Conservation (phyloP, 306 rosid species). For the Hylodesmum podocarpum region DNA sequence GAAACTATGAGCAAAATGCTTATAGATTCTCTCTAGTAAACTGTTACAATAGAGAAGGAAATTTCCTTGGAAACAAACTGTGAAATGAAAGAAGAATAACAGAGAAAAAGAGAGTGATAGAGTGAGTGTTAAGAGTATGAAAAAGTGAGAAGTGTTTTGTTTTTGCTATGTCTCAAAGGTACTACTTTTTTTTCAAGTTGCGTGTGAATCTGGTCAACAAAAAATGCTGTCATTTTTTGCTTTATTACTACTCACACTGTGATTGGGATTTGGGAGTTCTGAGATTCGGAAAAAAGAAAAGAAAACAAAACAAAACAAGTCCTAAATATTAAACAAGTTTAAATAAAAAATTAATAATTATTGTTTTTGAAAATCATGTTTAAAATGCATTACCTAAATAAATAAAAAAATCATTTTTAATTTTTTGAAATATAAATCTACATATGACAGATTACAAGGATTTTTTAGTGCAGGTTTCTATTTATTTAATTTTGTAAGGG, state of each 20-base stretch:
- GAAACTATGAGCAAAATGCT: slow-evolving; percentile 23
- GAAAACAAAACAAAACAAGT: not conserved
- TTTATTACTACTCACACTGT: no score
- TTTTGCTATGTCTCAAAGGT: slow-evolving; percentile 34
- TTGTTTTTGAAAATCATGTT: not conserved
- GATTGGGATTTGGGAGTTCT: slow-evolving; percentile 21
- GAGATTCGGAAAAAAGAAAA: not conserved
- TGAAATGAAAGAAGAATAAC: slow-evolving; percentile 2
- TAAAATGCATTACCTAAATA: not conserved
- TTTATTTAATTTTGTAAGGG: not conserved
- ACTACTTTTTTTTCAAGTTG: slow-evolving; percentile 38
- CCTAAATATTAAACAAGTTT: not conserved
- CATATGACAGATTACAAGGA: not conserved
- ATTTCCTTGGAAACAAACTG: slow-evolving; percentile 9
- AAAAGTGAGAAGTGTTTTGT: slow-evolving; percentile 16
- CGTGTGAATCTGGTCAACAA: slow-evolving; percentile 54
- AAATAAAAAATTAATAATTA: not conserved
- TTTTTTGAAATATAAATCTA: not conserved
- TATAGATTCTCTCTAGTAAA: slow-evolving; percentile 40
- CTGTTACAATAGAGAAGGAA: slow-evolving; percentile 15
- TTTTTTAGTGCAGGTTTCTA: not conserved
- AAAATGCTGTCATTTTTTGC: not conserved
- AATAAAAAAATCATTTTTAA: not conserved
- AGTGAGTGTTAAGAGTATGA: not conserved
- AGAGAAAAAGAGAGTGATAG: slow-evolving; percentile 12